Conservation (phyloP, 495 filamentous ascomycete species). For the Penicillium subrubescens region DNA sequence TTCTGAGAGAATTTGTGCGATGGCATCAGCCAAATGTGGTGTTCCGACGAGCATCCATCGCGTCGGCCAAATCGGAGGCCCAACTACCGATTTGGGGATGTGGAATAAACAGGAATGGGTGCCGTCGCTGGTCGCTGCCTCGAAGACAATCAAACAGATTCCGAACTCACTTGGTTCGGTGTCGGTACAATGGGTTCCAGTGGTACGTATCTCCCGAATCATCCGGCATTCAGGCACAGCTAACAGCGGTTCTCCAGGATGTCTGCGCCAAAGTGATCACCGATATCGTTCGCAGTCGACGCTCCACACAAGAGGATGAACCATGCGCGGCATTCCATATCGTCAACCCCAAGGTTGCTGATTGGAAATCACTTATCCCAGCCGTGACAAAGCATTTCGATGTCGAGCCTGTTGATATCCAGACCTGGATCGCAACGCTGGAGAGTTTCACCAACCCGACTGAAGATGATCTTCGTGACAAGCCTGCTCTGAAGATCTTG, state of each 20-base stretch:
- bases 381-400: slow-evolving; percentile 10
- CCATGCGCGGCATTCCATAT: slow-evolving; percentile 25
- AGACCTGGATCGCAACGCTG: slow-evolving; percentile 23
- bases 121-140: slow-evolving; percentile 25
- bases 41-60: slow-evolving; percentile 50
- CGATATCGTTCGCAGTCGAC: slow-evolving; percentile 15
- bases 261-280: slow-evolving; percentile 17
- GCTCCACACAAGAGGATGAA: slow-evolving; percentile 7
- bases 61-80: slow-evolving; percentile 58
- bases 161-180: slow-evolving; percentile 16
- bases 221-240: not conserved
- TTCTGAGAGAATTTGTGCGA: slow-evolving; percentile 50
- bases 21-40: slow-evolving; percentile 37
- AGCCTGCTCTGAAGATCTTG: slow-evolving; percentile 29
- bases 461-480: slow-evolving; percentile 18
- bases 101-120: slow-evolving; percentile 38
- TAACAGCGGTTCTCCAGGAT: slow-evolving; percentile 8
- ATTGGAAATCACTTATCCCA: slow-evolving; percentile 23
- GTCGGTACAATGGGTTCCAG: slow-evolving; percentile 22
- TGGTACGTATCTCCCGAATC: slow-evolving; percentile 10
- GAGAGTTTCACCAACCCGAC: slow-evolving; percentile 17
- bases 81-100: slow-evolving; percentile 26
- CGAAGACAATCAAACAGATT: slow-evolving; percentile 21
- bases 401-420: slow-evolving; percentile 11
- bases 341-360: slow-evolving; percentile 23